phyloP scores from a whole-genome alignment of 2,329 filamentous ascomycete genomes.

The Diaporthe aspalathi region DNA sequence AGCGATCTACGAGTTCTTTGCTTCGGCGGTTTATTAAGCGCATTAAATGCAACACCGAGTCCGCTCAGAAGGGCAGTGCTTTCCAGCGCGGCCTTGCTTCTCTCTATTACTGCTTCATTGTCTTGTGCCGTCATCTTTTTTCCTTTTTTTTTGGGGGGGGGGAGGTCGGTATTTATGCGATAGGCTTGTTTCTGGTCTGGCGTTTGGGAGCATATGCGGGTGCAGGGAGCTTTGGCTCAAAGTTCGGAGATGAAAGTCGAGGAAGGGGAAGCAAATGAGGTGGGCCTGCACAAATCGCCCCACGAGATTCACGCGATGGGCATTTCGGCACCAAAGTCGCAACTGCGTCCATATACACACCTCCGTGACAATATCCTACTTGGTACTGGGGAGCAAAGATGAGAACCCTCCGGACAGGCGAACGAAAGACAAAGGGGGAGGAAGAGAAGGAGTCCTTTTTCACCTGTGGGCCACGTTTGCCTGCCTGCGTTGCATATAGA shows the following conservation, averaged over 20 bases:
- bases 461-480: slow-evolving; percentile 1
- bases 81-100: slow-evolving; percentile 23
- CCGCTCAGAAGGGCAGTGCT: neutral
- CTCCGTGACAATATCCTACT: neutral
- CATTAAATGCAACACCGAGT: slow-evolving; percentile 19
- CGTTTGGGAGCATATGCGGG: slow-evolving; percentile 29
- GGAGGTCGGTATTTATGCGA: slow-evolving; percentile 20
- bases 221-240: neutral
- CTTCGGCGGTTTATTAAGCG: slow-evolving; percentile 20
- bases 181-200: slow-evolving; percentile 34
- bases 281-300: slow-evolving; percentile 12
- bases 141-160: slow-evolving; percentile 6
- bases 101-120: slow-evolving; percentile 14
- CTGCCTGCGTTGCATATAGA: slow-evolving; percentile 28
- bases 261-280: slow-evolving; percentile 3
- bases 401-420: neutral
- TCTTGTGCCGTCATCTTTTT: slow-evolving; percentile 6
- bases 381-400: slow-evolving; percentile 10
- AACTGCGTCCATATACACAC: slow-evolving; percentile 11
- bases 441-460: slow-evolving; percentile 11
- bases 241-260: neutral
- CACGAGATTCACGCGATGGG: slow-evolving; percentile 14
- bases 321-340: neutral
- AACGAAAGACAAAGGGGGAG: neutral
- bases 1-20: slow-evolving; percentile 37